Evolutionary conservation across 1,284 basidiomycete species (phyloP).

Genomic region (Agaricales sp.): DNA sequence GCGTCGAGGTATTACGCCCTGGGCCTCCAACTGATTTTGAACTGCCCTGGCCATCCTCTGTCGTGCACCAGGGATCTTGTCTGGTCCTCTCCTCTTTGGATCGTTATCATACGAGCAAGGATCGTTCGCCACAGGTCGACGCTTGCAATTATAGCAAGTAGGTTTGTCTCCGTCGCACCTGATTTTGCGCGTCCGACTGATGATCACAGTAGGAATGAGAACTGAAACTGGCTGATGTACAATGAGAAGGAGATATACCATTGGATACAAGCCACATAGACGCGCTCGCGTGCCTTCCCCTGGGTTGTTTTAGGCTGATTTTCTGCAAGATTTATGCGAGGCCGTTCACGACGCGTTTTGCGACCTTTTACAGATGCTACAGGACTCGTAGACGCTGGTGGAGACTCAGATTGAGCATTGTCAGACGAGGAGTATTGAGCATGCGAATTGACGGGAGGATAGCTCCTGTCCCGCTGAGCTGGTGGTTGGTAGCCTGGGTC

Average conservation of each 20-base stretch:
- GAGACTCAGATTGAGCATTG: too few species aligned
- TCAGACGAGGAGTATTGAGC: too few species aligned
- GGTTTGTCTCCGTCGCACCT: conserved; percentile 75
- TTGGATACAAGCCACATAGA: conserved; percentile 70
- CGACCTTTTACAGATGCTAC: conserved; percentile 12
- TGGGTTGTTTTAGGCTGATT: conserved; percentile 70
- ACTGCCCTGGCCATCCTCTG: conserved; percentile 38
- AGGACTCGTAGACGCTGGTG: background rate
- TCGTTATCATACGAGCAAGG: conserved; percentile 53
- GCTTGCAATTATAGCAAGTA: conserved; percentile 57
- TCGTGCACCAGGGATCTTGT: conserved; percentile 63
- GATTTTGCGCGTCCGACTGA: conserved; percentile 65
- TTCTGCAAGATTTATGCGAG: conserved; percentile 50
- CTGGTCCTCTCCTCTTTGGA: conserved; percentile 69
- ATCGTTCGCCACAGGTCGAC: conserved; percentile 28
- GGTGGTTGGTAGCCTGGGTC: too few species aligned
- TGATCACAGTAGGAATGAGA: conserved; percentile 6
- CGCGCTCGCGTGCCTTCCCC: conserved; percentile 58
- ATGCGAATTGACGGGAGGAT: too few species aligned
- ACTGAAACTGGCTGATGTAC: conserved; percentile 6
- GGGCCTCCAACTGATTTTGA: background rate
- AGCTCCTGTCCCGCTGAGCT: too few species aligned
- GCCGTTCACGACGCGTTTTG: conserved; percentile 48
- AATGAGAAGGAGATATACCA: conserved; percentile 35
- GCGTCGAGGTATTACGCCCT: background rate